Evolutionary conservation across 768 basidiomycete genomes (phyloP), one percentile per base, ranked within the genome.

Genomic region (Xerocomellus chrysenteron): DNA sequence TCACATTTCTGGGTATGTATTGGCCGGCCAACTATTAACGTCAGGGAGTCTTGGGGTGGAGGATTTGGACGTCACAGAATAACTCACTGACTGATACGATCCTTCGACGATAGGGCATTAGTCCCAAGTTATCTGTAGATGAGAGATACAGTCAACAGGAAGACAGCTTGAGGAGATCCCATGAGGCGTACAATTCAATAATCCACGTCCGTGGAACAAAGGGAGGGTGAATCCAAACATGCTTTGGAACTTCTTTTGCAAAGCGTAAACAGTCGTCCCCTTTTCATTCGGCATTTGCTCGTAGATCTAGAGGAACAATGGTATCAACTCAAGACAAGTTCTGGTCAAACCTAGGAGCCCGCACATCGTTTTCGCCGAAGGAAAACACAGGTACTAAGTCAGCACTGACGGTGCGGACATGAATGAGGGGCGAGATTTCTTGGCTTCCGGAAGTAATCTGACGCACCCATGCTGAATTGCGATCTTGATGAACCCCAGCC

Each of bases 341-440:
- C n/a, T 5, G 13, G 19, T 33, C 53, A 24, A 50, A 47, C 19
- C 16, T 8, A 32, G 40, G 13, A 45, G n/a, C 79, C 84, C 67
- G 10, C 58, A 95, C 95, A 71, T 98, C 97, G 69, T 98, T 98
- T 77, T 99, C 97, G 13, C 97, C 97, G 64, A 99, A 99, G 6
- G 93, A 95, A 68, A 99, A 98, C 4, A 98, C 95, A 0, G 97
- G 97, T 0, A 99, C 97, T 12, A 99, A 78, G 66, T 95, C 93
- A 39, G 97, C 97, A 52, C 94, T 94, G 61, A 14, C 24, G 51
- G 14, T 37, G 45, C 33, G 47, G 12, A 55, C 50, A 26, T 58
- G 35, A 43, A 56, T 54, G 26, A 40, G 48, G 14, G 56, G 32
- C 40, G 48, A 39, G 45, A 47, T 30, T n/a, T 24, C n/a, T n/a